Evolutionary conservation across 73 alveolate species (phyloP).

Genomic region (Symbiodinium pilosum): DNA sequence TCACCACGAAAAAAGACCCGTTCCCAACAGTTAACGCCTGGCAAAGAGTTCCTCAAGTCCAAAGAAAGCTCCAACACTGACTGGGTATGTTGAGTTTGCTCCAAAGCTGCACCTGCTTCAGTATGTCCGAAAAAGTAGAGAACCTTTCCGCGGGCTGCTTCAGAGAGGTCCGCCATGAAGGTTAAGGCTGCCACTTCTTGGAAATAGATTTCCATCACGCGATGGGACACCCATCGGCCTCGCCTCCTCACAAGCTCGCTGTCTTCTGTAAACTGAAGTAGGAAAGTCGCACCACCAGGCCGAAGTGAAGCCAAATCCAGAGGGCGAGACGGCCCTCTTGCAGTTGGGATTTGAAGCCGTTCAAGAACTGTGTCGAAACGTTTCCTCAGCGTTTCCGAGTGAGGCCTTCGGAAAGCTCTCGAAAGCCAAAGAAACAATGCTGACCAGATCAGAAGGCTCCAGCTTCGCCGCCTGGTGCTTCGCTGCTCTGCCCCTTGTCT

Average conservation of each 20-base stretch:
- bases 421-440: background rate
- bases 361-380: background rate
- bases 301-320: background rate
- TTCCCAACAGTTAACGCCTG: background rate
- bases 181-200: background rate
- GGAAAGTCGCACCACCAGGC: background rate
- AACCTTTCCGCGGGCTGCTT: background rate
- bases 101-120: background rate
- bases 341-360: background rate
- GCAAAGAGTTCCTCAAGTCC: background rate
- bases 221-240: background rate
- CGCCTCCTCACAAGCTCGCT: background rate
- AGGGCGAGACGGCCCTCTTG: background rate
- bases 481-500: background rate
- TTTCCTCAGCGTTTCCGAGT: background rate
- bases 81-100: too few relatives aligned
- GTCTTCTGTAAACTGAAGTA: background rate
- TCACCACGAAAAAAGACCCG: background rate
- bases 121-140: background rate
- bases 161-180: background rate
- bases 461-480: background rate
- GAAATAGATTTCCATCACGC: background rate
- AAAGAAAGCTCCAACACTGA: background rate
- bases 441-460: background rate
- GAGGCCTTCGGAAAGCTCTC: background rate